Base-by-base conservation (phyloP, 257 asterid genomes). In the Thymus mandschuricus region DNA sequence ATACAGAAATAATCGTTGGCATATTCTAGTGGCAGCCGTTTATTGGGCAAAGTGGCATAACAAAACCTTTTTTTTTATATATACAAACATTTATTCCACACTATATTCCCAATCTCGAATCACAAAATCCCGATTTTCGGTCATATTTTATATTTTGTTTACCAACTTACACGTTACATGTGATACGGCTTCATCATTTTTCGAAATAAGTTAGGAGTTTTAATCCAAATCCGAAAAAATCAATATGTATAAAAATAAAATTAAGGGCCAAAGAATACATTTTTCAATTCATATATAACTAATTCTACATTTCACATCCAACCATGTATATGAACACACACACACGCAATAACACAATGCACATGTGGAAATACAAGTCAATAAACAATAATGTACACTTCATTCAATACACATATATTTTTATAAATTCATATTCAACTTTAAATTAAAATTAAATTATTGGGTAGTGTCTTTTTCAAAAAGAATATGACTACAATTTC, bases 1-100 rank as follows among this genome's bases (percentile, higher is more conserved):
- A 15, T 52, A 73, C 52, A 73, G 57, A 64, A 54, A 57, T 78
- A 69, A 81, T 69, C 69, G 65, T 69, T 27, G 75, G 69, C 64
- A 73, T 69, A 43, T 60, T 51, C 46, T 3, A 46, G 77, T 73
- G 77, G 79, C 81, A 50, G 57, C 45, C 60, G 15, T 60, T 66
- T 28, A 80, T 69, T 76, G 77, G 78, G 3, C 15, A 44, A 46
- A 33, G 45, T 12, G 43, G 72, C 60, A 74, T 59, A 58, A 46
- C 10, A 28, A 4, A 65, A 51, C 38, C 34, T 10, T 21, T 3
- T 44, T 44, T 8, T 44, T 8, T 44, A 3, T 38, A 38, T 38
- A 21, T 21, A 21, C 21, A 21, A 21, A 21, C 46, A 54, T 60
- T 67, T 71, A 9, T 46, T 67, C 68, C 66, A 51, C 55, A 70